Evolutionary conservation across 2,329 filamentous ascomycete genomes (phyloP), one percentile per base, ranked within the genome.

Genomic region (Sporothrix brasiliensis): DNA sequence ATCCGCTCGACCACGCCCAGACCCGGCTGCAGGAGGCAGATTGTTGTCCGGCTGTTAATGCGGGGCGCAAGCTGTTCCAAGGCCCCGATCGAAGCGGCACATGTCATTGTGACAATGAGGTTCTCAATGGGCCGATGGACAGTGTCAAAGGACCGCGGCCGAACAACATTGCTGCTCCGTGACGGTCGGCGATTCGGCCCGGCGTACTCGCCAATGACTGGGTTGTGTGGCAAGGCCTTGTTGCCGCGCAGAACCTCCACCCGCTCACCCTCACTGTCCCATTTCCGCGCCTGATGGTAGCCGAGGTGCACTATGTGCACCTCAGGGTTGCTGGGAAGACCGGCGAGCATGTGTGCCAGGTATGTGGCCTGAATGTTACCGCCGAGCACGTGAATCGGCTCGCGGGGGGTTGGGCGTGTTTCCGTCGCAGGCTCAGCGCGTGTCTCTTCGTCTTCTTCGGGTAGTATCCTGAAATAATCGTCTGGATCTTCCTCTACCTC

Each of bases 1-100:
- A 97, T 84, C 65, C 89, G 86, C 65, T 98, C 93, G n/a, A 93
- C 83, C 1, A 93, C 82, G 0, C 95, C 94, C 79, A 98, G 87
- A 0, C 94, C 79, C 27, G 77, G 74, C 70, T 80, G 79, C 7
- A 80, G 27, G 13, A 80, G 76, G 54, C 78, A 79, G 47, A 80
- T 75, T 1, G 77, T 77, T 19, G 79, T 79, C 34, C 75, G 74
- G 39, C 77, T 74, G 70, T 79, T 76, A 60, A 80, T 76, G 49
- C 79, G 74, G 68, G 78, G 75, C 9, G 27, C 44, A 13, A 80
- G 74, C 14, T 71, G 69, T 34, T 69, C 60, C 39, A 80, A 68
- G 1, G 75, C 75, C 9, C 70, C 41, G 24, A 77, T 72, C 11
- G 76, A 75, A n/a, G 72, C 70, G 1, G 74, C 69, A 3, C 76